Percentiles rank a stretch among this genome's conserved stretches.
Evolutionary conservation across 768 basidiomycete species (phyloP).

Genomic region (Lyophyllum shimeji): DNA sequence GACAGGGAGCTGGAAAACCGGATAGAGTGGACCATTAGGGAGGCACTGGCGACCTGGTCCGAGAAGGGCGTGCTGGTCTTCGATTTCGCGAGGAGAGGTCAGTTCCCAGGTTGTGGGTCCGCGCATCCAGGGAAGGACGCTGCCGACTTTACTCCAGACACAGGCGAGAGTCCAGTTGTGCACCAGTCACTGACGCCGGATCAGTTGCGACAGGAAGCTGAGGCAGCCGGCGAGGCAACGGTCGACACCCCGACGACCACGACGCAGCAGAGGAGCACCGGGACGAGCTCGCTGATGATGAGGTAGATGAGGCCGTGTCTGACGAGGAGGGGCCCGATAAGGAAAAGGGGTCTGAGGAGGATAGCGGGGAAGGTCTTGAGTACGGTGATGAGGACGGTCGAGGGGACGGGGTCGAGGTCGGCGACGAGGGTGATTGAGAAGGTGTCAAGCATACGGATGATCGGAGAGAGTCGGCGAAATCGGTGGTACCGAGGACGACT

Average conservation of each 20-base stretch:
- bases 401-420: too few species aligned
- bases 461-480: not conserved
- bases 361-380: not conserved
- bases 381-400: not conserved
- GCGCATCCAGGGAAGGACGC: too few species aligned
- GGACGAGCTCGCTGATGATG: not conserved
- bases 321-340: too few species aligned
- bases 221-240: not conserved
- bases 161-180: not conserved
- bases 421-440: not conserved
- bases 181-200: not conserved
- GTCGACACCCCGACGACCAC: not conserved
- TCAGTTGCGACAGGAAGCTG: not conserved
- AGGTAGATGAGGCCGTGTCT: too few species aligned
- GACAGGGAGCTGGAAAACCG: slow-evolving; percentile 17
- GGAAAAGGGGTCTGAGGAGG: not conserved
- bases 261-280: not conserved
- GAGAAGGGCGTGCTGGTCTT: slow-evolving; percentile 7
- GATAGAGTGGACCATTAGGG: slow-evolving; percentile 14
- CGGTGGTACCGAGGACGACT: not conserved
- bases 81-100: too few species aligned
- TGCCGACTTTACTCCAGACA: not conserved
- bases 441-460: not conserved
- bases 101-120: too few species aligned
- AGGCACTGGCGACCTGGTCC: slow-evolving; percentile 9